A percentile compares a stretch with the other conserved stretches of the same genome.
Conservation (phyloP, 495 filamentous ascomycete species). For the Neurospora discreta region DNA sequence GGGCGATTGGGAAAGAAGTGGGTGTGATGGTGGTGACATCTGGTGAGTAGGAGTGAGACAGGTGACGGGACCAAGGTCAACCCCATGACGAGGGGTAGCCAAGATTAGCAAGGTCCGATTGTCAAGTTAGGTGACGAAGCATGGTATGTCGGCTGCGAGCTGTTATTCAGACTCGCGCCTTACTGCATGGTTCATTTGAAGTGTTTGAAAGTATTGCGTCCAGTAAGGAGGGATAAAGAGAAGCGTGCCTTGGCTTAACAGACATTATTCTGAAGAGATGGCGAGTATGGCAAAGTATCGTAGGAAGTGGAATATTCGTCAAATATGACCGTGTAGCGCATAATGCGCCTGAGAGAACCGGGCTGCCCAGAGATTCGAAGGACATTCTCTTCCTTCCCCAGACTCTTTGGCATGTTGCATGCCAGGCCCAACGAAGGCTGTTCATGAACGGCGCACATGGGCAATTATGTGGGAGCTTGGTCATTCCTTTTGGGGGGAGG, state of each 20-base stretch:
- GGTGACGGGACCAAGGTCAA: neutral
- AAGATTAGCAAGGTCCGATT: neutral
- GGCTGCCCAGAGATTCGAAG: neutral
- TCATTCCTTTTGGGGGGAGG: no score
- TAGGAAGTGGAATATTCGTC: neutral
- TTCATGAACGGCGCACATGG: neutral
- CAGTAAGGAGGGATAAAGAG: neutral
- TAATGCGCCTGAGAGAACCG: neutral
- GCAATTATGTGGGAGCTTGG: neutral
- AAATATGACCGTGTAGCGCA: neutral
- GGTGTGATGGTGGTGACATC: neutral
- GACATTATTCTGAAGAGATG: neutral
- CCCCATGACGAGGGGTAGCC: constrained; percentile 2
- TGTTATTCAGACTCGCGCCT: neutral
- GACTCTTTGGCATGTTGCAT: neutral
- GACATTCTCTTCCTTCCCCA: neutral
- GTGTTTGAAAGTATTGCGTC: neutral
- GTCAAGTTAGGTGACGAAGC: constrained; percentile 1
- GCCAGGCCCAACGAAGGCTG: neutral
- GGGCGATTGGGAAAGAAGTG: neutral
- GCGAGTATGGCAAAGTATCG: neutral
- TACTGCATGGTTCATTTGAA: neutral
- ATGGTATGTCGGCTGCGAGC: neutral
- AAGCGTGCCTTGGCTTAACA: neutral
- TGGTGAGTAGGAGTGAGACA: constrained; percentile 2